These are phyloP conservation scores for Ormosia emarginata DNA, from an alignment of 306 rosid genomes.

Conservation along the genomic window DNA sequence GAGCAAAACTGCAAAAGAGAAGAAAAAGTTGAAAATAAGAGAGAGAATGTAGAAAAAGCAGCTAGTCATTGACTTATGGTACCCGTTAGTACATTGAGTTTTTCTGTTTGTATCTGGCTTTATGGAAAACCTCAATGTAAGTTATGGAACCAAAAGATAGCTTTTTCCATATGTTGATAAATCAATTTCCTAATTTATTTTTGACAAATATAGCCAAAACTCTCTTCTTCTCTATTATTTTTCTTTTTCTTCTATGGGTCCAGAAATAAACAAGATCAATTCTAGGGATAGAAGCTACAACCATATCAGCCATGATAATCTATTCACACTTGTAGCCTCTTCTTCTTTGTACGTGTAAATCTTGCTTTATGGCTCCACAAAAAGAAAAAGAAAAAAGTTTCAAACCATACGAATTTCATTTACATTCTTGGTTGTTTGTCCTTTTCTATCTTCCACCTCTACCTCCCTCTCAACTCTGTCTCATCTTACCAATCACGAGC, in stretches of 20 bases:
- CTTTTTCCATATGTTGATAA: background rate
- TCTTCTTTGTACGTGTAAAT: background rate
- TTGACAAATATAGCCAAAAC: background rate
- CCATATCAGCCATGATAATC: background rate
- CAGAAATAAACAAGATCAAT: background rate
- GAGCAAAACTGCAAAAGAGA: background rate
- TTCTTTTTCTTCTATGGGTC: background rate
- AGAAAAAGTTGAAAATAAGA: background rate
- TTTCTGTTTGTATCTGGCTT: background rate
- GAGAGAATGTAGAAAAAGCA: background rate
- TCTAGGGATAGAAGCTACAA: background rate
- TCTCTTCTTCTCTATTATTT: background rate
- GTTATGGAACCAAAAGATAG: background rate
- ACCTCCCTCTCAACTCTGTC: background rate
- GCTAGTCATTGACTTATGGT: background rate
- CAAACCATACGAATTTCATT: background rate
- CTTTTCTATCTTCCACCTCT: background rate
- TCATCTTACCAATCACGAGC: background rate
- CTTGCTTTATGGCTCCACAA: background rate
- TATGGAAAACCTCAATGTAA: background rate
- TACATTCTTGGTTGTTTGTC: background rate
- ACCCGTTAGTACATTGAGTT: background rate
- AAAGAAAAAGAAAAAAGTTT: background rate
- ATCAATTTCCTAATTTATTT: background rate
- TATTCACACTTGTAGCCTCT: background rate